phyloP scores from a whole-genome alignment of 2,329 filamentous ascomycete species.

The Phialocephala sp. region DNA sequence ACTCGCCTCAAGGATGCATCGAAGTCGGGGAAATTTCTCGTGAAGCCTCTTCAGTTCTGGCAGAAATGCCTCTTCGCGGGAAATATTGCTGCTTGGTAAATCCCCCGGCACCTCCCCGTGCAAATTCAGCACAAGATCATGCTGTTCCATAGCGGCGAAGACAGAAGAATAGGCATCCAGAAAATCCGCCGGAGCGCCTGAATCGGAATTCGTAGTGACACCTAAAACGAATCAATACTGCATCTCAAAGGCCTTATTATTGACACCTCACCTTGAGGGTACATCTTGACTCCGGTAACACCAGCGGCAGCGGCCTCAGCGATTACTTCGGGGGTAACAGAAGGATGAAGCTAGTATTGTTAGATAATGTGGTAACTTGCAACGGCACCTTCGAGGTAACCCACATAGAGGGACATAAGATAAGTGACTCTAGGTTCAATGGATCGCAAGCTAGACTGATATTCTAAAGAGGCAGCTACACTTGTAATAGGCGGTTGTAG shows the following conservation, averaged over 20 bases:
- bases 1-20: conserved; percentile 31
- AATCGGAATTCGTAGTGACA: conserved; percentile 69
- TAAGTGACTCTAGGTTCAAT: not conserved
- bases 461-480: not conserved
- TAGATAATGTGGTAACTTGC: conserved; percentile 2
- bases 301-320: conserved; percentile 32
- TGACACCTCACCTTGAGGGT: conserved; percentile 52
- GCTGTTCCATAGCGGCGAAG: conserved; percentile 84
- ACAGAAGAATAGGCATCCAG: conserved; percentile 75
- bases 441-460: not conserved
- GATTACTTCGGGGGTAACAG: conserved; percentile 31
- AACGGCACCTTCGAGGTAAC: not conserved
- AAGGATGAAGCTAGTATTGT: conserved; percentile 19
- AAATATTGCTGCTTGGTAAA: conserved; percentile 37
- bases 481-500: conserved; percentile 62
- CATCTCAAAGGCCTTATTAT: not conserved
- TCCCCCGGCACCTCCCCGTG: conserved; percentile 76
- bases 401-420: not conserved
- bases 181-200: conserved; percentile 65
- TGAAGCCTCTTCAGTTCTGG: conserved; percentile 79
- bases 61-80: conserved; percentile 73
- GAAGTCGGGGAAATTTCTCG: conserved; percentile 71
- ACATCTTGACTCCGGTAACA: conserved; percentile 31
- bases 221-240: conserved; percentile 50
- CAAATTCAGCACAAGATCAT: conserved; percentile 83